Evolutionary conservation across 805 yeast species (phyloP), one percentile per base, ranked within the genome.

Genomic region (Starmerella tilneyi): DNA sequence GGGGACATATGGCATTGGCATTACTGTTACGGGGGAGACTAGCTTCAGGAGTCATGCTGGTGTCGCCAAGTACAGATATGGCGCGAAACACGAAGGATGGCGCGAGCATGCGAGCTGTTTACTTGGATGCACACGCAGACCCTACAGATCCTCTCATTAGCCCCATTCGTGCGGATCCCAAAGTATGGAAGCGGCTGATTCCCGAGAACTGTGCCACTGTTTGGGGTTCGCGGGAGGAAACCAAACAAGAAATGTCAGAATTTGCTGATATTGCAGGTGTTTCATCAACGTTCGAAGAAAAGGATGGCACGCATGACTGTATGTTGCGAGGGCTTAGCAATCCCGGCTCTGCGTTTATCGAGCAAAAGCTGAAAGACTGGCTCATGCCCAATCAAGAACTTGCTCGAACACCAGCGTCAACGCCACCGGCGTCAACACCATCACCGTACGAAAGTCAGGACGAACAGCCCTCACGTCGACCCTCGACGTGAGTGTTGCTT

Each of bases 1-100:
- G 66, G 20, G 65, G 59, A 1, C 58, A 59, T 37, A 45, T 63
- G 24, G 45, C 52, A 2, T 41, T 59, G 12, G 53, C 53, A 5
- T 23, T 54, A 40, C 39, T 47, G 6, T 28, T 41, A 5, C 41
- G 24, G n/a, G 45, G 42, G 23, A 39, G 33, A n/a, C 37, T 16
- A 37, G 51, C 32, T 35, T 19, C 45, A 22, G 49, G 51, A 2
- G 20, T 45, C 8, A 42, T 41, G 24, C 45, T 55, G 17, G 40
- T 48, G 5, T 49, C 55, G 22, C 59, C 59, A 2, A 49, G 52
- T 37, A 45, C 47, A 11, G 55, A 50, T 37, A 41, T 47, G 40
- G 40, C 50, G 6, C 36, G 44, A 7, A 34, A 35, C 22, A 7
- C 26, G 5, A 29, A 33, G 16, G 49, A 45, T 17, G 54, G 44